Conservation (phyloP, 768 basidiomycete genomes). For the Strobilomyces echinocephalus region DNA sequence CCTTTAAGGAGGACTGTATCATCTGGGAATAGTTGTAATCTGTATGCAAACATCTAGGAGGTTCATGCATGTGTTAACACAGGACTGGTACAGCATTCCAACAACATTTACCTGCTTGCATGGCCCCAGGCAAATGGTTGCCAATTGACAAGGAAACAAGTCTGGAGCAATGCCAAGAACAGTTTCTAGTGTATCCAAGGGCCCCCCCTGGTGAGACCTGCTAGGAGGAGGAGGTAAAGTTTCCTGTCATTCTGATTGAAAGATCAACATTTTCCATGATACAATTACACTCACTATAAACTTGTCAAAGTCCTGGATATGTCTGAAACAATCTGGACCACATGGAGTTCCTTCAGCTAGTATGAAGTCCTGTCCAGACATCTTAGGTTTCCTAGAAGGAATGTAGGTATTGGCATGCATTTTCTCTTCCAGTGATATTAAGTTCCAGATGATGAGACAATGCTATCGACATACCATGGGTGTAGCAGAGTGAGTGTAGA, state of each 20-base stretch:
- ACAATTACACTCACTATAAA: slow-evolving; percentile 14
- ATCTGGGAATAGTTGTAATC: slow-evolving; percentile 17
- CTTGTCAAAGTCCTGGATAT: slow-evolving; percentile 22
- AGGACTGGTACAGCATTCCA: background rate
- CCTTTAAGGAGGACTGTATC: slow-evolving; percentile 8
- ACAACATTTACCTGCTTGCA: slow-evolving; percentile 40
- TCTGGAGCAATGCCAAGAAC: slow-evolving; percentile 44
- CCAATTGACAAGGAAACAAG: slow-evolving; percentile 45
- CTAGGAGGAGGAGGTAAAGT: slow-evolving; percentile 17
- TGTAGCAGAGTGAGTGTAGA: slow-evolving; percentile 35
- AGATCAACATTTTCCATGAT: background rate
- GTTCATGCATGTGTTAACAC: background rate
- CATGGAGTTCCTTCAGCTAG: slow-evolving; percentile 29
- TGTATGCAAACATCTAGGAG: slow-evolving; percentile 19
- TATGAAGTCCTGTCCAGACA: slow-evolving; percentile 22
- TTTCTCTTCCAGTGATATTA: background rate
- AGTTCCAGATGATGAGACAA: background rate
- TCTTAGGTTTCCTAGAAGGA: slow-evolving; percentile 19
- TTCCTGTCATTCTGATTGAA: slow-evolving; percentile 12
- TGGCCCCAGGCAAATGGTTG: slow-evolving; percentile 42
- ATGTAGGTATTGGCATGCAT: slow-evolving; percentile 9
- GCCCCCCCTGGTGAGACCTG: slow-evolving; percentile 2
- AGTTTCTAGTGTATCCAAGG: slow-evolving; percentile 26
- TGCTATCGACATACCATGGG: slow-evolving; percentile 31
- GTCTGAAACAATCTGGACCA: slow-evolving; percentile 29